Conservation (phyloP, 495 filamentous ascomycete species). For the Penicillium goetzii region DNA sequence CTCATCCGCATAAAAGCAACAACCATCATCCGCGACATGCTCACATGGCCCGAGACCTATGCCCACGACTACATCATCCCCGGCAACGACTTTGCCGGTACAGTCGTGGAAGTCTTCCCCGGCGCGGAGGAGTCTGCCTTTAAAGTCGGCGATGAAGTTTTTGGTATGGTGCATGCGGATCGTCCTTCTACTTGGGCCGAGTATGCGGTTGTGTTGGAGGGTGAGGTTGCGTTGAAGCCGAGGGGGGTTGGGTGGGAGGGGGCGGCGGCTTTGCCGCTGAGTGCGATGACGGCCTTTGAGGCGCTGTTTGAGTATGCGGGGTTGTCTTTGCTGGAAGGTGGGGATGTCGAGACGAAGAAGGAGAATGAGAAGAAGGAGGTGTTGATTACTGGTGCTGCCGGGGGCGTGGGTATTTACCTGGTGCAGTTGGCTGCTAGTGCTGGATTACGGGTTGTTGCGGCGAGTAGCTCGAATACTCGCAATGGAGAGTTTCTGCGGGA, state of each 20-base stretch:
- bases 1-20: slow-evolving; percentile 38
- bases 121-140: slow-evolving; percentile 13
- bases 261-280: slow-evolving; percentile 39
- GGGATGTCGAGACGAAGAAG: too few relatives aligned
- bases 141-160: slow-evolving; percentile 38
- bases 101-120: slow-evolving; percentile 32
- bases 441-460: slow-evolving; percentile 33
- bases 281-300: slow-evolving; percentile 41
- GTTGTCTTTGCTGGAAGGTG: neutral
- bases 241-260: slow-evolving; percentile 21
- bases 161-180: slow-evolving; percentile 35
- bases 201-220: slow-evolving; percentile 29
- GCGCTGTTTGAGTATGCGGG: slow-evolving; percentile 38
- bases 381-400: slow-evolving; percentile 41
- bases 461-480: slow-evolving; percentile 32
- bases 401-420: slow-evolving; percentile 40
- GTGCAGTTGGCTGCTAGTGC: slow-evolving; percentile 37
- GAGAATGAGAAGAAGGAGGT: slow-evolving; percentile 11
- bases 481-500: slow-evolving; percentile 35
- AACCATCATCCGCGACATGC: slow-evolving; percentile 37
- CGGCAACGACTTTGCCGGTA: slow-evolving; percentile 53
- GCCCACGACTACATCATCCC: slow-evolving; percentile 30
- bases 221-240: slow-evolving; percentile 37
- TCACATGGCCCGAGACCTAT: slow-evolving; percentile 44
- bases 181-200: slow-evolving; percentile 37